Evolutionary conservation across 768 basidiomycete species (phyloP).

Genomic region (Lactarius sanguifluus): DNA sequence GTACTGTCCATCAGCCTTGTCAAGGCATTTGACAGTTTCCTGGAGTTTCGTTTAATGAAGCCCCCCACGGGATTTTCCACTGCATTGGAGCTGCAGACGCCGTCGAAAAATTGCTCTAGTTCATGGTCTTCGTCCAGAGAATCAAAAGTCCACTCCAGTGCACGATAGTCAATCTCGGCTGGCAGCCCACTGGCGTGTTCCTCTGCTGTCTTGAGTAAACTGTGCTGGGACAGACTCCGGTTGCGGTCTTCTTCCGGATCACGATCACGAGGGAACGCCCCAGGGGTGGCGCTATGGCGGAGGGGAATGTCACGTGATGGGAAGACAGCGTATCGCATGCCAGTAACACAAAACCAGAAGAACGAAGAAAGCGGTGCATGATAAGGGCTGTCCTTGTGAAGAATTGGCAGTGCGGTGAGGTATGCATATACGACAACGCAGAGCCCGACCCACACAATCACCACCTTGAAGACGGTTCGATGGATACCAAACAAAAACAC

Average conservation of each 20-base stretch:
- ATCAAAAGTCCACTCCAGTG: slow-evolving; percentile 12
- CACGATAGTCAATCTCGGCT: slow-evolving; percentile 5
- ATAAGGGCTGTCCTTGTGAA: slow-evolving; percentile 12
- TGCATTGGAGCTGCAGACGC: background rate
- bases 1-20: slow-evolving; percentile 17
- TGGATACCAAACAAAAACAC: slow-evolving; percentile 23
- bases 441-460: background rate
- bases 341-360: slow-evolving; percentile 6
- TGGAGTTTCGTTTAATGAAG: background rate
- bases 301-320: background rate
- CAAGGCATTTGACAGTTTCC: background rate
- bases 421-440: background rate
- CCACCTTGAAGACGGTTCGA: background rate
- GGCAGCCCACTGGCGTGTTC: background rate
- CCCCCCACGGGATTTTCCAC: background rate
- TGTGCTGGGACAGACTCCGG: slow-evolving; percentile 2
- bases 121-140: slow-evolving; percentile 16
- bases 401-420: slow-evolving; percentile 1
- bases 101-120: slow-evolving; percentile 21
- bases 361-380: slow-evolving; percentile 6
- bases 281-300: no score
- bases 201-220: slow-evolving; percentile 6
- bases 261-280: no score
- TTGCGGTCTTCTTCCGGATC: background rate
- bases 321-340: slow-evolving; percentile 3